Evolutionary conservation across 176 grass and related monocot genomes (phyloP), one percentile per base, ranked within the genome.

Genomic region (Triticum urartu): DNA sequence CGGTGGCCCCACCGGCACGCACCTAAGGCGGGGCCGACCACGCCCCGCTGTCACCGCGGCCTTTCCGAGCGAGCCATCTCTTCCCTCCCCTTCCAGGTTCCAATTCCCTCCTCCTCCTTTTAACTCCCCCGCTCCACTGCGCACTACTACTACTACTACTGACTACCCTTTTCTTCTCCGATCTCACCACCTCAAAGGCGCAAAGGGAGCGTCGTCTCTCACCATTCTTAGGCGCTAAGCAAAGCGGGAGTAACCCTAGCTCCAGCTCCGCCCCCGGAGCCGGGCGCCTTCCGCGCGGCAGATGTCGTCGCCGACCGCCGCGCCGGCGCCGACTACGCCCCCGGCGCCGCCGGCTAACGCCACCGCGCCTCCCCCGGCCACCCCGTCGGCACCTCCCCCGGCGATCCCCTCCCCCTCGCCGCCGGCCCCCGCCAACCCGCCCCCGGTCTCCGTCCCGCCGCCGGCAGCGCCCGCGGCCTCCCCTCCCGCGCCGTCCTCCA

Each of bases 301-400:
- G 58, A 88, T 91, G 89, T 91, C 89, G 77, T 88, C 89, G 81
- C 86, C 89, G 50, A 84, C 85, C 28, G 66, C 80, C 38, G 80
- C 91, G 75, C 91, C 91, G 79, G 86, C 90, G 15, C 86, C 90
- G 24, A 85, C 85, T 3, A 38, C 76, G 70, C 81, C 69, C 4
- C 18, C 86, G 25, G 50, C 85, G 13, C 72, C 83, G 8, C 74
- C 85, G 2, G 56, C 28, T 7, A 72, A 52, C 20, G 33, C 85
- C 12, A 36, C 85, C 1, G 32, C 86, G 11, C 86, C 86, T 0
- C 86, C 86, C 0, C 77, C 76, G 0, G 30, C 81, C 10, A 32
- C 81, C 3, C 86, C 77, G 1, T n/a, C 72, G 3, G 14, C 78
- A 6, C 36, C 85, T 4, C 77, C 85, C 0, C 77, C 85, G 6